Base-by-base conservation (phyloP, 495 filamentous ascomycete species). In the Penicilliopsis zonata region DNA sequence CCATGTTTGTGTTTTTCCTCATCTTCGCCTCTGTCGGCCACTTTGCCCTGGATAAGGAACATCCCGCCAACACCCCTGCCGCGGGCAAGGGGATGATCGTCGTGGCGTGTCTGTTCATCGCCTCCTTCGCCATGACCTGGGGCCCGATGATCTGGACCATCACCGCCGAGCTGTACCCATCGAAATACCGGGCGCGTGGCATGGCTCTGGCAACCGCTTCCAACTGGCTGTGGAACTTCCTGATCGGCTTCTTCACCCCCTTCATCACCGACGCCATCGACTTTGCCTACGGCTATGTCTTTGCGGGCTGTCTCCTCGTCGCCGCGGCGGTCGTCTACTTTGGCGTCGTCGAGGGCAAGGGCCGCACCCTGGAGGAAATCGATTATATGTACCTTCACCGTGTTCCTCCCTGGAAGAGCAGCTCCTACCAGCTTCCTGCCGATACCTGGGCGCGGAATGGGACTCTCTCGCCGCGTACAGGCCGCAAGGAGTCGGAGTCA, bases 161-260 rank as follows among this genome's bases (percentile, higher is more conserved):
- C 18, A 69, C 74, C 8, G 80, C 78, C 6, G 84, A 93, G 54
- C 69, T 88, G 24, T 92, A 82, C 54, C 83, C 85, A 5, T 69
- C 72, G 27, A 64, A 74, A 33, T 83, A 82, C 46, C 72, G 82
- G 28, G 79, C 80, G 6, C 71, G 72, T 22, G 74, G 67, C 33
- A 84, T 86, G 74, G 76, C 76, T 12, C 46, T 85, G 6, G 75
- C 80, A 3, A 87, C 84, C 0, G 73, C 78, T 6, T 71, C 74
- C 20, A 92, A 88, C 59, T 92, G 85, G 85, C 60, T 75, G 14
- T 87, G 77, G 76, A 93, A 90, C 50, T 93, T 87, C 61, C 48
- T 87, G 31, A 70, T 88, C 40, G 69, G 72, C 7, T 84, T 86
- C 61, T 79, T 86, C 53, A 84, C 82, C 0, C 76, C 81, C 0